Conservation (phyloP, 2,329 filamentous ascomycete species). For the Sordariomycetes sp. region DNA sequence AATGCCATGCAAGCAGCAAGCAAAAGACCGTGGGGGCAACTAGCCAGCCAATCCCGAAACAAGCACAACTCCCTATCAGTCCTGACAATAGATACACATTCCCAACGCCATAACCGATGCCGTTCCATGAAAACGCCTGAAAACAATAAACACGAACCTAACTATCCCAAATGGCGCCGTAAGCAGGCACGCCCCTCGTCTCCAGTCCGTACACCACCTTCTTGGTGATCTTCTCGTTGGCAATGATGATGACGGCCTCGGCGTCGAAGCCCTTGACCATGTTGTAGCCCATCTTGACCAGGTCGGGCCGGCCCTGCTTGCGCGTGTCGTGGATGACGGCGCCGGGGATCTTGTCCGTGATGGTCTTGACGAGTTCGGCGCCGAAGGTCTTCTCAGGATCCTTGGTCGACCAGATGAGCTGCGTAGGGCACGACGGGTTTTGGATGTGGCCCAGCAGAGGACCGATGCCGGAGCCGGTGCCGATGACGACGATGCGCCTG, state of each 20-base stretch:
- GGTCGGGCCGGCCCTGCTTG: slow-evolving; percentile 46
- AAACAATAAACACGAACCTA: too few species aligned
- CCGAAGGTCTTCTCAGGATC: slow-evolving; percentile 56
- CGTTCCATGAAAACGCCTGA: too few species aligned
- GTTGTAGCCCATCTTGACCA: slow-evolving; percentile 41
- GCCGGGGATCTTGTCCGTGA: slow-evolving; percentile 47
- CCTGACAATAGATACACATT: too few species aligned
- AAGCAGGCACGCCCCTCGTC: slow-evolving; percentile 55
- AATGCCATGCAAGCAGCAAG: too few species aligned
- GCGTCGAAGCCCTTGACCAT: slow-evolving; percentile 44
- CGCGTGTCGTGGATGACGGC: slow-evolving; percentile 62
- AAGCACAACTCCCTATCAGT: too few species aligned
- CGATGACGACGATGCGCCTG: slow-evolving; percentile 54
- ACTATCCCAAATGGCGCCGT: slow-evolving; percentile 65
- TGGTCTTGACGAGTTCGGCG: slow-evolving; percentile 40
- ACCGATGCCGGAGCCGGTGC: slow-evolving; percentile 66
- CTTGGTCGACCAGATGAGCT: slow-evolving; percentile 62
- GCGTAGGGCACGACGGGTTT: slow-evolving; percentile 35
- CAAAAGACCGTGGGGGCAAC: too few species aligned
- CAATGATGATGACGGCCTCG: slow-evolving; percentile 67
- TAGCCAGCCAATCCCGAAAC: too few species aligned
- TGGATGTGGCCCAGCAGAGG: slow-evolving; percentile 55
- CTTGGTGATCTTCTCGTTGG: slow-evolving; percentile 58
- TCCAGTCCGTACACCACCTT: slow-evolving; percentile 63
- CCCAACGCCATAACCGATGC: too few species aligned